Conservation (phyloP, 1,139 yeast species). For the Kodamaea fungicola region DNA sequence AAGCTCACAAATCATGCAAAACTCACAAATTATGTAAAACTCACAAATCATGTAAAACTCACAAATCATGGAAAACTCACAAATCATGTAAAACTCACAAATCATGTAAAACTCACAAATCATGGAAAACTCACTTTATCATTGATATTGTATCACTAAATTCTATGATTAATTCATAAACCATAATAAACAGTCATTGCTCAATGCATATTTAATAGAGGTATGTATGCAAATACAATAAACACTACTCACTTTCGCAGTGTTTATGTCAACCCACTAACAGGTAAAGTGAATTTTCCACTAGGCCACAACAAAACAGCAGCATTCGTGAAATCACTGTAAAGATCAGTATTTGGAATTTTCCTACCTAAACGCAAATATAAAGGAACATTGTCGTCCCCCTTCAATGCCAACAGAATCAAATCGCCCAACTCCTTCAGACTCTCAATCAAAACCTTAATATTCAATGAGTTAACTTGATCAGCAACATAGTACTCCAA, state of each 20-base stretch:
- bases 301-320: slow-evolving; percentile 56
- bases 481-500: slow-evolving; percentile 69
- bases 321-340: slow-evolving; percentile 58
- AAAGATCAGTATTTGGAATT: slow-evolving; percentile 32
- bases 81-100: no score
- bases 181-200: no score
- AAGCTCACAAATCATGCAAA: no score
- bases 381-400: slow-evolving; percentile 34
- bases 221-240: neutral
- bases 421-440: slow-evolving; percentile 22
- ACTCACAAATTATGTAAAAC: no score
- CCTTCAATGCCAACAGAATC: slow-evolving; percentile 17
- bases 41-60: no score
- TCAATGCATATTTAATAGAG: no score
- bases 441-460: slow-evolving; percentile 33
- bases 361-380: slow-evolving; percentile 56
- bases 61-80: no score
- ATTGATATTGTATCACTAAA: no score
- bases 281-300: slow-evolving; percentile 41
- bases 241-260: neutral
- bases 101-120: no score
- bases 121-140: no score
- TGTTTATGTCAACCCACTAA: slow-evolving; percentile 18
- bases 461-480: slow-evolving; percentile 34
- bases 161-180: no score